A percentile compares a stretch with the other conserved stretches of the same genome.
Conservation (phyloP, 2,329 filamentous ascomycete species). For the Diaporthe eres region DNA sequence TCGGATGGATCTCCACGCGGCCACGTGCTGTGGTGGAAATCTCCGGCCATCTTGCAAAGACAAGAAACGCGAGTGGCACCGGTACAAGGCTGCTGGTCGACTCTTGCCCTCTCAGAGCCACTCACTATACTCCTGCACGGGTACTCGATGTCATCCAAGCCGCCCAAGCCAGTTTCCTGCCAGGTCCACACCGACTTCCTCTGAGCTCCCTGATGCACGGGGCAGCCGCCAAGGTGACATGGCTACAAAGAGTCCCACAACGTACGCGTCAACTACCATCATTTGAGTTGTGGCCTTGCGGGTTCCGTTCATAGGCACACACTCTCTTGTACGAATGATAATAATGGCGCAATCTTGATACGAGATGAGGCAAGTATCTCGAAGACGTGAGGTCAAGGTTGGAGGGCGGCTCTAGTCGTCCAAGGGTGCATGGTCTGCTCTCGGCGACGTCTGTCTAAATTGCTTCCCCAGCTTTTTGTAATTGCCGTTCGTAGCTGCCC, state of each 20-base stretch:
- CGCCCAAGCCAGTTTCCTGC: slow-evolving; percentile 20
- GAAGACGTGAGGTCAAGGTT: background rate
- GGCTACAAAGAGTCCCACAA: slow-evolving; percentile 14
- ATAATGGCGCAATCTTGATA: slow-evolving; percentile 28
- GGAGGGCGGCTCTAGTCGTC: background rate
- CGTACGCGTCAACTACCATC: slow-evolving; percentile 12
- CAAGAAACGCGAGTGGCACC: slow-evolving; percentile 17
- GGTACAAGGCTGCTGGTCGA: slow-evolving; percentile 25
- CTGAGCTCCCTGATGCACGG: background rate
- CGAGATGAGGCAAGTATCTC: slow-evolving; percentile 18
- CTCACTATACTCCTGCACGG: background rate
- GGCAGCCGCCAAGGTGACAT: slow-evolving; percentile 1
- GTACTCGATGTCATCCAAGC: slow-evolving; percentile 21
- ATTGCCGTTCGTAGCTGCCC: slow-evolving; percentile 31
- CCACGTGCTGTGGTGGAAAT: slow-evolving; percentile 34
- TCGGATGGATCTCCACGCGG: slow-evolving; percentile 27
- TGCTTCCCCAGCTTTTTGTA: slow-evolving; percentile 37
- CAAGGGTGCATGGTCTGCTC: slow-evolving; percentile 12
- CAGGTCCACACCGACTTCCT: slow-evolving; percentile 25
- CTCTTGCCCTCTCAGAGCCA: slow-evolving; percentile 6
- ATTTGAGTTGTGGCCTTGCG: slow-evolving; percentile 19
- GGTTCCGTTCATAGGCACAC: background rate
- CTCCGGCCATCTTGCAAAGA: slow-evolving; percentile 31
- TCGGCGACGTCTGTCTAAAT: slow-evolving; percentile 20
- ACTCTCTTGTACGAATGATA: background rate